phyloP scores from a whole-genome alignment of 169 alveolate genomes.

The Cryptosporidium felis region DNA sequence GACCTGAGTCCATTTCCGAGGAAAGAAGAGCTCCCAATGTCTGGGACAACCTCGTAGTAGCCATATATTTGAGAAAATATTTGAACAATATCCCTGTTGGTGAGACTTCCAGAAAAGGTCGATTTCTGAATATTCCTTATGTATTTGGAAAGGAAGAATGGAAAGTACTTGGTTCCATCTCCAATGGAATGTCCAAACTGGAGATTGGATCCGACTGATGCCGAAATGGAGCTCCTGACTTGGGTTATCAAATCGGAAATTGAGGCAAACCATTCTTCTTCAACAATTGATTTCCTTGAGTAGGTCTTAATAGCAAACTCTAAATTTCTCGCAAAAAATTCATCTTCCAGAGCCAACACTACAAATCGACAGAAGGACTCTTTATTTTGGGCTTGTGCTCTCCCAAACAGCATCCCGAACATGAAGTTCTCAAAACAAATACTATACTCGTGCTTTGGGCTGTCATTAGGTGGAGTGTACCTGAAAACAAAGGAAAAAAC shows the following conservation, averaged over 20 bases:
- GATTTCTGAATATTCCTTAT: constrained; percentile 41
- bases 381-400: neutral
- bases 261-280: constrained; percentile 20
- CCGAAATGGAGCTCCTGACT: neutral
- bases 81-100: neutral
- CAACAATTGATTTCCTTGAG: neutral
- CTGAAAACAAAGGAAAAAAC: constrained; percentile 13
- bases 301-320: constrained; percentile 20
- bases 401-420: neutral
- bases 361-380: constrained; percentile 11
- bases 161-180: constrained; percentile 25
- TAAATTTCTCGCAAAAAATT: neutral
- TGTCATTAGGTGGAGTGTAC: neutral
- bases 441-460: neutral
- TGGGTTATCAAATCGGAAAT: neutral
- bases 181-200: neutral
- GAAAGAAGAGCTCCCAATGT: constrained; percentile 44
- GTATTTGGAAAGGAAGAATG: constrained; percentile 30
- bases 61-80: constrained; percentile 10
- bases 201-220: constrained; percentile 5
- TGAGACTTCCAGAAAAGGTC: neutral
- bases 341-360: constrained; percentile 11
- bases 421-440: constrained; percentile 29
- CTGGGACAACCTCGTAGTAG: constrained; percentile 3
- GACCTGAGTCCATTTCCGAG: constrained; percentile 26